Conservation (phyloP, 352 stramenopile species). For the Globisporangium uncinulatum region DNA sequence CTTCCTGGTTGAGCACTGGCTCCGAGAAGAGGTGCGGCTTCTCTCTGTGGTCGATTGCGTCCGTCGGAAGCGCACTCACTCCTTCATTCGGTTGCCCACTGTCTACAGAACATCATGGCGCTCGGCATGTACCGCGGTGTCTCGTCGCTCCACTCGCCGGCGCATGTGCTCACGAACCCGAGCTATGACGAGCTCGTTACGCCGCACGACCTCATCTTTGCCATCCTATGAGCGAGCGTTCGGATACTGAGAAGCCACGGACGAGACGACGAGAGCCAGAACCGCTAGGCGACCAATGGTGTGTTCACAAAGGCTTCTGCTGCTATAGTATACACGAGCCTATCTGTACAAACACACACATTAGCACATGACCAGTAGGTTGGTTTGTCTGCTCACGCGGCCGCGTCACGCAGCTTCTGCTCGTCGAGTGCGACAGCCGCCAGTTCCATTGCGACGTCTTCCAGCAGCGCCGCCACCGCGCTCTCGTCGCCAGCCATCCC, state of each 20-base stretch:
- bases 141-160: constrained; percentile 31
- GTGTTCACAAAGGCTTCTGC: too few relatives aligned
- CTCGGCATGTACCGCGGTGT: constrained; percentile 47
- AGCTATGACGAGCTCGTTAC: constrained; percentile 50
- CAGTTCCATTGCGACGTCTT: constrained; percentile 74
- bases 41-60: too few relatives aligned
- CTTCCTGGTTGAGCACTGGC: constrained; percentile 43
- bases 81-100: too few relatives aligned
- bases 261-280: too few relatives aligned
- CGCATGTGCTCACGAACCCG: constrained; percentile 64
- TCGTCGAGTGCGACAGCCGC: constrained; percentile 47
- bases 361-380: too few relatives aligned
- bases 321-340: too few relatives aligned
- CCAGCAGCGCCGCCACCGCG: constrained; percentile 37
- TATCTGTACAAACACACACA: too few relatives aligned
- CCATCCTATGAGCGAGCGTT: constrained; percentile 41
- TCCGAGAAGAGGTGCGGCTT: constrained; percentile 27
- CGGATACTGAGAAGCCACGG: too few relatives aligned
- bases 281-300: too few relatives aligned
- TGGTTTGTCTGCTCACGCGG: too few relatives aligned
- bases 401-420: constrained; percentile 15
- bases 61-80: too few relatives aligned
- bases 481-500: constrained; percentile 17
- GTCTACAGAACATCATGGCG: constrained; percentile 36
- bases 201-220: constrained; percentile 58